Percentiles rank a stretch among this genome's conserved stretches.
Conservation (phyloP, 2,329 filamentous ascomycete species). For the Colletotrichum kahawae region DNA sequence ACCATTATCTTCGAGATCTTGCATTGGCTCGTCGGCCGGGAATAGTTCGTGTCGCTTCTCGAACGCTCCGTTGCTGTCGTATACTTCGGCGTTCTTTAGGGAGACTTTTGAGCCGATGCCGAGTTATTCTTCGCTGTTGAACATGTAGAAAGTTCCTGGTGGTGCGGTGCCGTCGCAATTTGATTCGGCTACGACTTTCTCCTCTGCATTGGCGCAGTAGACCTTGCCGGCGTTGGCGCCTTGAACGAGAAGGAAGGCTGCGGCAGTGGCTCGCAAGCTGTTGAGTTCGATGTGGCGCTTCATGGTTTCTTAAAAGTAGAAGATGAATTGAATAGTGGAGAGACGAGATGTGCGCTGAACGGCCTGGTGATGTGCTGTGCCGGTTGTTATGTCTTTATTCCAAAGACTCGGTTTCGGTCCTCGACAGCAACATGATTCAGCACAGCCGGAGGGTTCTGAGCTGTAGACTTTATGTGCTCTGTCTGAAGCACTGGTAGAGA, state of each 20-base stretch:
- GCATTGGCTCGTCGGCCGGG: not conserved
- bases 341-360: not conserved
- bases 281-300: not conserved
- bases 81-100: not conserved
- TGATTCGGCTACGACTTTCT: not conserved
- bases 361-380: not conserved
- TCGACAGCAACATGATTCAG: not conserved
- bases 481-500: not conserved
- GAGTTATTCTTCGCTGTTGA: not conserved
- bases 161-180: not conserved
- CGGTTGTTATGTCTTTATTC: not conserved
- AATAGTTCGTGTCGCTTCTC: not conserved
- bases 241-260: not conserved
- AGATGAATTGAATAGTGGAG: not conserved
- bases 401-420: not conserved
- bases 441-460: not conserved
- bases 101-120: not conserved
- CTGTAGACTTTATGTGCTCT: not conserved
- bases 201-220: not conserved
- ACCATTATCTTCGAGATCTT: not conserved
- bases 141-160: not conserved
- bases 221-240: not conserved
- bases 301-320: not conserved
- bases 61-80: not conserved
- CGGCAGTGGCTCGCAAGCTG: not conserved